Conservation (phyloP, 176 grass and related monocot species). For the Zoysia japonica region DNA sequence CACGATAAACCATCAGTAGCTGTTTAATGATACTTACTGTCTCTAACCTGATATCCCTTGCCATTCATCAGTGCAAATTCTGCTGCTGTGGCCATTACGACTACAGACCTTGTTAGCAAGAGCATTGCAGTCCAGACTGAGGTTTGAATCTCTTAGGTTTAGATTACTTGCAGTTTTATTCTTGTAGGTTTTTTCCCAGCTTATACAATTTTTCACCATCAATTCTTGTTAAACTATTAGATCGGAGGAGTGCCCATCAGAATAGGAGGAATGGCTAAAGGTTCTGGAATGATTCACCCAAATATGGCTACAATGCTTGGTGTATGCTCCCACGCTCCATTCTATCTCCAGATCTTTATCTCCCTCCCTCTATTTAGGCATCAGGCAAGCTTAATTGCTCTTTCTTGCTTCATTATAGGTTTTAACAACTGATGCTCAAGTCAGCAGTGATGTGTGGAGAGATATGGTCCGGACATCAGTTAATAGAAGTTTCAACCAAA, state of each 20-base stretch:
- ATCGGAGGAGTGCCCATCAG: constrained; percentile 84
- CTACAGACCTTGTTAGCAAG: constrained; percentile 99
- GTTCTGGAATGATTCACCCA: constrained; percentile 99
- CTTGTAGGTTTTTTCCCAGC: constrained; percentile 3
- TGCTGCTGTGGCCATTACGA: constrained; percentile 94
- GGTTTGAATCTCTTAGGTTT: constrained; percentile 57
- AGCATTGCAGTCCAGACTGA: constrained; percentile 85
- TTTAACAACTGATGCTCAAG: constrained; percentile 91
- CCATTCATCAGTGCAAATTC: constrained; percentile 59
- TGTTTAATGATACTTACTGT: constrained; percentile 10
- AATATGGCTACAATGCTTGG: constrained; percentile 99
- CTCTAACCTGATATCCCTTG: constrained; percentile 6
- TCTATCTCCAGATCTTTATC: background rate
- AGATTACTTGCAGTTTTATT: constrained; percentile 12
- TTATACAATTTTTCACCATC: constrained; percentile 4
- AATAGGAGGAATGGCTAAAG: constrained; percentile 98
- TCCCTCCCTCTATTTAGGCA: constrained; percentile 6
- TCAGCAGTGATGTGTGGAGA: constrained; percentile 73
- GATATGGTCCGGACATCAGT: constrained; percentile 84
- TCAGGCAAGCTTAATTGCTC: constrained; percentile 20
- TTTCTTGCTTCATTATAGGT: constrained; percentile 58
- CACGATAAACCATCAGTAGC: constrained; percentile 3
- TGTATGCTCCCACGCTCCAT: constrained; percentile 51
- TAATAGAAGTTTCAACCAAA: constrained; percentile 98
- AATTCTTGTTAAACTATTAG: constrained; percentile 53